Conservation (phyloP, 2,329 filamentous ascomycete genomes). For the Trichoderma oligosporum region DNA sequence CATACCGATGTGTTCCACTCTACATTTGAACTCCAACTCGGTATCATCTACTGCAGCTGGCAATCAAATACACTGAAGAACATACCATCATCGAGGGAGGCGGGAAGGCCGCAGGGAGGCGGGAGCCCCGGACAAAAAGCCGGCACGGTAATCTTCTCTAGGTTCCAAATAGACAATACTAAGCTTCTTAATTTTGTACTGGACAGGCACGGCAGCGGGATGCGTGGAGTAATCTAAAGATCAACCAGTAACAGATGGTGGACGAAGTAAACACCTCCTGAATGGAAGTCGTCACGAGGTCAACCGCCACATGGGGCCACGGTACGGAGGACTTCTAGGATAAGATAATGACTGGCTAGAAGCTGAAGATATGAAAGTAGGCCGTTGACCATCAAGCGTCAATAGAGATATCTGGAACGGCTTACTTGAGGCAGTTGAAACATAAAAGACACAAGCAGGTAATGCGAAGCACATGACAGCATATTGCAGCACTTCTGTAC, state of each 20-base stretch:
- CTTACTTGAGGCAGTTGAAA: background rate
- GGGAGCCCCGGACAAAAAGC: conserved; percentile 33
- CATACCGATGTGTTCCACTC: background rate
- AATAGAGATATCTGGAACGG: background rate
- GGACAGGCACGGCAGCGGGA: conserved; percentile 1
- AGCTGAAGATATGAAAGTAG: background rate
- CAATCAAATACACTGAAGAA: conserved; percentile 23
- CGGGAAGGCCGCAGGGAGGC: conserved; percentile 37
- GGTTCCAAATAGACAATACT: conserved; percentile 26
- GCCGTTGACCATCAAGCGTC: background rate
- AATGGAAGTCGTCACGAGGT: conserved; percentile 9
- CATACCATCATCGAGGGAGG: conserved; percentile 48
- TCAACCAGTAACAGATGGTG: conserved; percentile 7
- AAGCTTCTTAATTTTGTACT: conserved; percentile 21
- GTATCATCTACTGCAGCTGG: background rate
- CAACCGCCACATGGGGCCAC: conserved; percentile 6
- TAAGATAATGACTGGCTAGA: background rate
- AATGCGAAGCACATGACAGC: background rate
- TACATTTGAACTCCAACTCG: background rate
- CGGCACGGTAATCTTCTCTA: conserved; percentile 26
- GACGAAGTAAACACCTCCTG: conserved; percentile 11
- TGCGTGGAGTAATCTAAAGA: background rate
- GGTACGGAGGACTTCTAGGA: background rate
- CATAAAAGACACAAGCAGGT: background rate
- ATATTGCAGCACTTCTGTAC: too few species aligned